Evolutionary conservation across 2,329 filamentous ascomycete species (phyloP).

Genomic region (Apiospora rasikravindrae): DNA sequence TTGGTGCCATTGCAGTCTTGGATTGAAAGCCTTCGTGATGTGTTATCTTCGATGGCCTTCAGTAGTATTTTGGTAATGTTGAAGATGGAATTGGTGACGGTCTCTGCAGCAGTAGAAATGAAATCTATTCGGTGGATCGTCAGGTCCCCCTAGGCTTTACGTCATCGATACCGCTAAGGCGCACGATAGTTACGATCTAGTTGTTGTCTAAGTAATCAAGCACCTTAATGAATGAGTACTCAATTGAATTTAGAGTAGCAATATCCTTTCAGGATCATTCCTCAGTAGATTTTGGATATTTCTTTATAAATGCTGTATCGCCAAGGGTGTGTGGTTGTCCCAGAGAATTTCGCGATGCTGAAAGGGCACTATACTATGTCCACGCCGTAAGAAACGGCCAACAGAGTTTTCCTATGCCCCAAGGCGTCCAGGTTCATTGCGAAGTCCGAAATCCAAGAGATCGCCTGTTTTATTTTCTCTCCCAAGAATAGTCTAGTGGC

Average conservation of each 20-base stretch:
- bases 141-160: neutral
- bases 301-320: neutral
- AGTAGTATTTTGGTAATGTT: neutral
- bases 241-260: neutral
- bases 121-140: neutral
- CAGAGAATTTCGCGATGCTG: neutral
- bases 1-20: constrained; percentile 26
- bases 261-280: neutral
- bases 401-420: neutral
- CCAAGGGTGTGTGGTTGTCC: neutral
- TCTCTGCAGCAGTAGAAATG: neutral
- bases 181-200: constrained; percentile 2
- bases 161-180: constrained; percentile 4
- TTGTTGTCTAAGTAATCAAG: neutral
- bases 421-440: neutral
- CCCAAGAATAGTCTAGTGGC: neutral
- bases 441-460: neutral
- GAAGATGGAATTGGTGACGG: neutral
- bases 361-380: neutral
- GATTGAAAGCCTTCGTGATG: neutral
- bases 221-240: neutral
- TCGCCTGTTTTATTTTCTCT: neutral
- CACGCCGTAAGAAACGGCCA: neutral
- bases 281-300: neutral
- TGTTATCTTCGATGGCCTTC: no score